These are phyloP conservation scores for Colletotrichum theobromicola DNA, from an alignment of 2,329 filamentous ascomycete genomes.

Conservation along the genomic window DNA sequence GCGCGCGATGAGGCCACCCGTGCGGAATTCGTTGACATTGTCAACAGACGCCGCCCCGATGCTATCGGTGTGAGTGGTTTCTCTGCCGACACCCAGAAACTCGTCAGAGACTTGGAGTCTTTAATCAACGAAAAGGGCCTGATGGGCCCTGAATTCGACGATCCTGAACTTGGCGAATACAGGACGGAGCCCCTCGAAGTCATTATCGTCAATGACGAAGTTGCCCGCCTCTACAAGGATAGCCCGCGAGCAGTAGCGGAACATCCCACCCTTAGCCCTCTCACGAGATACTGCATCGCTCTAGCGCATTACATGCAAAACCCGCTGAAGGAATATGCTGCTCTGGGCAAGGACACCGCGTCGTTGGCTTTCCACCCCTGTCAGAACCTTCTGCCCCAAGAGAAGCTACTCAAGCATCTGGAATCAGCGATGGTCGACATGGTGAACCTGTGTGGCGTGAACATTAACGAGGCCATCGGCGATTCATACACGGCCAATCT, in stretches of 20 bases:
- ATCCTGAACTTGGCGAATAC: slow-evolving; percentile 76
- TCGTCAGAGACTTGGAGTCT: slow-evolving; percentile 81
- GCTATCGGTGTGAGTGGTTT: slow-evolving; percentile 90
- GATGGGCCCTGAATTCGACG: slow-evolving; percentile 81
- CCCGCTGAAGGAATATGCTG: slow-evolving; percentile 95
- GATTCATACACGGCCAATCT: slow-evolving; percentile 86
- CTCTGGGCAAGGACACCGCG: slow-evolving; percentile 84
- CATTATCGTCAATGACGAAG: slow-evolving; percentile 93
- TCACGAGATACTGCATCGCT: slow-evolving; percentile 88
- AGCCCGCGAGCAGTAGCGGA: slow-evolving; percentile 80
- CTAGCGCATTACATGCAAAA: slow-evolving; percentile 93
- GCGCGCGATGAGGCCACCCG: slow-evolving; percentile 70
- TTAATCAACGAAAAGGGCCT: slow-evolving; percentile 81
- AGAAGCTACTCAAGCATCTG: slow-evolving; percentile 84
- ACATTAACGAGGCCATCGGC: slow-evolving; percentile 88
- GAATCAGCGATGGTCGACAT: slow-evolving; percentile 99
- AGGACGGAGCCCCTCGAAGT: slow-evolving; percentile 84
- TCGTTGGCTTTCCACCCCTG: slow-evolving; percentile 90
- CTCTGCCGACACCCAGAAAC: slow-evolving; percentile 82
- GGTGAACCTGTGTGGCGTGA: slow-evolving; percentile 94
- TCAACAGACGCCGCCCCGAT: slow-evolving; percentile 83
- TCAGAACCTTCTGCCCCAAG: slow-evolving; percentile 85
- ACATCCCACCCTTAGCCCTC: slow-evolving; percentile 78
- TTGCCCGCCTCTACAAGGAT: slow-evolving; percentile 94
- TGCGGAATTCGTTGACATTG: slow-evolving; percentile 77